Evolutionary conservation across 225 moss, liverwort and hornwort genomes (phyloP).

Genomic region (Sphagnum tenellum): DNA sequence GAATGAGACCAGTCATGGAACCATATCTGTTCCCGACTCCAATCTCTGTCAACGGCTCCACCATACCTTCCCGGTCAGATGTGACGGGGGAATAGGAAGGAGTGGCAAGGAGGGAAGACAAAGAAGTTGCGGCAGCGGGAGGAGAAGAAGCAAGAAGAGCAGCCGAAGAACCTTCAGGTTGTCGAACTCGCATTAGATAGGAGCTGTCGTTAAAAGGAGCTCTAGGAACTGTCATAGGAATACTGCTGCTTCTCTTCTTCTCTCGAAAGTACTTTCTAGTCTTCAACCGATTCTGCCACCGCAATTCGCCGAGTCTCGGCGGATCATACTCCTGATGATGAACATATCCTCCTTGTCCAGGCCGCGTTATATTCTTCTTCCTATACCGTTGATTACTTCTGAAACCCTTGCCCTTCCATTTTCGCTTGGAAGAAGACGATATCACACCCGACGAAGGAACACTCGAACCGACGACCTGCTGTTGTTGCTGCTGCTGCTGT

Average conservation of each 20-base stretch:
- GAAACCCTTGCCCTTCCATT: conserved; percentile 22
- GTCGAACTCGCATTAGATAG: conserved; percentile 71
- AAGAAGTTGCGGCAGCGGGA: conserved; percentile 30
- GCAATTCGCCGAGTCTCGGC: conserved; percentile 34
- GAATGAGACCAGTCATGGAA: conserved; percentile 87
- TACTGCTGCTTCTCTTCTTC: conserved; percentile 16
- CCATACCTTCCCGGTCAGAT: conserved; percentile 29
- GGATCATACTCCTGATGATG: conserved; percentile 16
- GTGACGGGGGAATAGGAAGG: conserved; percentile 35
- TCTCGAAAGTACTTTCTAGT: conserved; percentile 30
- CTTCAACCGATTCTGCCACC: conserved; percentile 38
- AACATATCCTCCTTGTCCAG: neutral
- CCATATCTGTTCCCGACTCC: conserved; percentile 66
- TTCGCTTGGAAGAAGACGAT: conserved; percentile 11
- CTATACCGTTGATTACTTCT: conserved; percentile 19
- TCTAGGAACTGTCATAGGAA: conserved; percentile 48
- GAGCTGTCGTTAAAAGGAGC: conserved; percentile 75
- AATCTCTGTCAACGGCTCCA: conserved; percentile 38
- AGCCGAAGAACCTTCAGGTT: conserved; percentile 42
- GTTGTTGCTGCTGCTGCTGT: no score
- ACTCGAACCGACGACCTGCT: no score
- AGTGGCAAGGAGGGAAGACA: conserved; percentile 39
- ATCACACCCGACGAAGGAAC: no score
- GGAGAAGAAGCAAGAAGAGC: conserved; percentile 41
- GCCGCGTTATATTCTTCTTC: conserved; percentile 3